These are phyloP conservation scores for Harringtonia aguacate DNA, from an alignment of 2,329 filamentous ascomycete genomes.

Conservation along the genomic window DNA sequence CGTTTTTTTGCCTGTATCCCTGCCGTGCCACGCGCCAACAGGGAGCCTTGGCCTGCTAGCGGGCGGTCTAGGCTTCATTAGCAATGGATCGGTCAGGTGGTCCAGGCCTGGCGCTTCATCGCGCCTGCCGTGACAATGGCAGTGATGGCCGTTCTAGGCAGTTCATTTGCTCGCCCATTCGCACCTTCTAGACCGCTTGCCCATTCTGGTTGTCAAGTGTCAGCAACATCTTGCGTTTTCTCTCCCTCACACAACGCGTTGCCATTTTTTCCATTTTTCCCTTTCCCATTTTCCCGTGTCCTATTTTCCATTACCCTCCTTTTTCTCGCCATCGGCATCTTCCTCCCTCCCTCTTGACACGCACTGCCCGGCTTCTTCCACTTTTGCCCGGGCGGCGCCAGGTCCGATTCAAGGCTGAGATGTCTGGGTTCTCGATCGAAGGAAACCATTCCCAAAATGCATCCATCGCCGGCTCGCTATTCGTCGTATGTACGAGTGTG, in stretches of 20 bases:
- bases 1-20: too few species aligned
- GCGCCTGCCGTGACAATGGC: neutral
- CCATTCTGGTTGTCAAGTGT: neutral
- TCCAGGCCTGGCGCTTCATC: neutral
- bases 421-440: too few species aligned
- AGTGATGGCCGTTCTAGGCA: too few species aligned
- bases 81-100: too few species aligned
- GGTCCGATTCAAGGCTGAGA: too few species aligned
- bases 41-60: neutral
- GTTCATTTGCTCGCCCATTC: neutral
- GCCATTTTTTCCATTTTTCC: neutral
- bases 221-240: neutral
- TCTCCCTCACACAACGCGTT: too few species aligned
- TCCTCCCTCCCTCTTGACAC: too few species aligned
- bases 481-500: too few species aligned
- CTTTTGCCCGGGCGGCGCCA: neutral
- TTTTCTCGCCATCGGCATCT: neutral
- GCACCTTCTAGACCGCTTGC: neutral
- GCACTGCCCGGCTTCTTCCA: neutral
- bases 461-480: too few species aligned
- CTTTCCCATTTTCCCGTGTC: neutral
- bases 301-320: neutral
- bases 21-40: neutral
- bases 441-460: too few species aligned
- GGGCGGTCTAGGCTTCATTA: neutral